phyloP scores from a whole-genome alignment of 768 basidiomycete species.

The Pulveroboletus sp. region DNA sequence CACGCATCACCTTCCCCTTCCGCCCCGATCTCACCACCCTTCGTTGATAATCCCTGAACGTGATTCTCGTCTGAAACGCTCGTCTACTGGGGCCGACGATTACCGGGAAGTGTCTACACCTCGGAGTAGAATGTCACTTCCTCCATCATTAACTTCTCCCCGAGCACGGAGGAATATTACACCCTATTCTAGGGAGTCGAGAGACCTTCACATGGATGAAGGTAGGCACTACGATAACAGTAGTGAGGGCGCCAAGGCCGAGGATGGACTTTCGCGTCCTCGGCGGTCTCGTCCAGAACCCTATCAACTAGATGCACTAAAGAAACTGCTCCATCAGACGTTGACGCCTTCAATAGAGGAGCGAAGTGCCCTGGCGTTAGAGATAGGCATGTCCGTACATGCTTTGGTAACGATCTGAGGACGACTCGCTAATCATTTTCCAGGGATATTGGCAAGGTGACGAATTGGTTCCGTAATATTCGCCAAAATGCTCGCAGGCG shows the following conservation, averaged over 20 bases:
- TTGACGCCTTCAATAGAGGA: conserved; percentile 77
- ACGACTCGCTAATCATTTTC: conserved; percentile 13
- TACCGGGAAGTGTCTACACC: conserved; percentile 19
- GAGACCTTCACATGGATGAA: conserved; percentile 26
- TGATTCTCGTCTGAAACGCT: conserved; percentile 15
- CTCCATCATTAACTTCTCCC: conserved; percentile 30
- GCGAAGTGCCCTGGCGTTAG: conserved; percentile 64
- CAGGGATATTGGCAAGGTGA: conserved; percentile 80
- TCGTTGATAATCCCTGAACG: conserved; percentile 26
- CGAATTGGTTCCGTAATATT: conserved; percentile 85
- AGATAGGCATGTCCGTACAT: conserved; percentile 68
- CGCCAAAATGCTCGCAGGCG: conserved; percentile 78
- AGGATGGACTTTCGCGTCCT: conserved; percentile 46
- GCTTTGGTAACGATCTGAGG: background rate
- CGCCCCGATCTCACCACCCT: conserved; percentile 30
- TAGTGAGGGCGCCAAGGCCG: conserved; percentile 19
- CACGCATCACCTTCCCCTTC: conserved; percentile 12
- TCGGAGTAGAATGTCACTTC: conserved; percentile 31
- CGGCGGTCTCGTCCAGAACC: conserved; percentile 77
- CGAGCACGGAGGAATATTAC: conserved; percentile 25
- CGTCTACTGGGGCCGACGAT: conserved; percentile 15
- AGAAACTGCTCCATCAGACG: conserved; percentile 63
- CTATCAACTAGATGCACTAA: conserved; percentile 70
- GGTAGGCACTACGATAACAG: conserved; percentile 21
- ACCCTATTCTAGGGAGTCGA: conserved; percentile 27